A percentile compares a stretch with the other conserved stretches of the same genome.
phyloP scores from a whole-genome alignment of 163 green algal species.

The Trebouxia gelatinosa region DNA sequence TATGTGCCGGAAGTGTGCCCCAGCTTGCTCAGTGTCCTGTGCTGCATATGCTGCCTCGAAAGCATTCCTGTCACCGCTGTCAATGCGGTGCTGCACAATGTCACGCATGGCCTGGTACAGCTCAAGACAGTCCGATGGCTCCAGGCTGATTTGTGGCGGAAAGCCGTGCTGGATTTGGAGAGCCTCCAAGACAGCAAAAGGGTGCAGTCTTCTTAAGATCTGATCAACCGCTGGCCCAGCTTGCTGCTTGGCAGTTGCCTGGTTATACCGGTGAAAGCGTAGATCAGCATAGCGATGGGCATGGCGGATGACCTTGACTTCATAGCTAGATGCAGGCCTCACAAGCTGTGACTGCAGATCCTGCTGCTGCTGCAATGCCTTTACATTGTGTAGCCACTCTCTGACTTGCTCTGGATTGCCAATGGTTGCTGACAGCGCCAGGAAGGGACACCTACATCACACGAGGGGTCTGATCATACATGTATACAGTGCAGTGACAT shows the following conservation, averaged over 20 bases:
- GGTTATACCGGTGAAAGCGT: slow-evolving; percentile 28
- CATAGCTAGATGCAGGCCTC: slow-evolving; percentile 3
- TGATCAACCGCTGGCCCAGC: not conserved
- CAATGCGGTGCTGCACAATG: no score
- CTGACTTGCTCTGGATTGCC: slow-evolving; percentile 53
- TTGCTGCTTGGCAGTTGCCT: not conserved
- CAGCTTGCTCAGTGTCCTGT: no score
- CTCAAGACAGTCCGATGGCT: slow-evolving; percentile 46
- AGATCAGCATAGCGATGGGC: slow-evolving; percentile 55
- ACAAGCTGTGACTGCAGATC: slow-evolving; percentile 24
- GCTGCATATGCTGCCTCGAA: no score
- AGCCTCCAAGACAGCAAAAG: slow-evolving; percentile 24
- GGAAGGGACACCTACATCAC: slow-evolving; percentile 52
- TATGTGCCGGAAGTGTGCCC: no score
- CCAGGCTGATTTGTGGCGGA: slow-evolving; percentile 36
- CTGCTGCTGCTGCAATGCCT: slow-evolving; percentile 40
- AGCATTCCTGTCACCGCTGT: no score
- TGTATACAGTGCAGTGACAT: no score
- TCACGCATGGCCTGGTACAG: slow-evolving; percentile 50
- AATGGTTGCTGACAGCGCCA: slow-evolving; percentile 61
- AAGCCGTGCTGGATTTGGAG: slow-evolving; percentile 34
- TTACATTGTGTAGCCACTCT: slow-evolving; percentile 48
- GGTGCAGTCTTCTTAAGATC: slow-evolving; percentile 32
- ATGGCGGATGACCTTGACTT: slow-evolving; percentile 54
- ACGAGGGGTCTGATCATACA: no score